Evolutionary conservation across 2,329 filamentous ascomycete genomes (phyloP).

Genomic region (Dactylella cylindrospora): DNA sequence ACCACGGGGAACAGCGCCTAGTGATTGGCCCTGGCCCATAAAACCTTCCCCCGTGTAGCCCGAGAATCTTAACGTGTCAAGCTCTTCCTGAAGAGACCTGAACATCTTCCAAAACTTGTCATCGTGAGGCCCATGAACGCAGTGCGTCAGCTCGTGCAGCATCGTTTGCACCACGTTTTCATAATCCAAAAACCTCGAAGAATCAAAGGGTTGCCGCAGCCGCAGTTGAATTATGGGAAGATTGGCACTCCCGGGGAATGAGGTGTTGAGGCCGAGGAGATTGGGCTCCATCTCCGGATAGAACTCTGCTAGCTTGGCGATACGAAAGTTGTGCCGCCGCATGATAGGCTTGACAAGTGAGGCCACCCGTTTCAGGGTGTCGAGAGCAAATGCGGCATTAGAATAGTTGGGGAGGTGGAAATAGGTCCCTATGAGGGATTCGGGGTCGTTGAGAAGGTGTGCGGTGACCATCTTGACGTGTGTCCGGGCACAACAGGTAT

Average conservation of each 20-base stretch:
- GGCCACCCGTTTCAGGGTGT: constrained; percentile 74
- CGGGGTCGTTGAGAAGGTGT: constrained; percentile 34
- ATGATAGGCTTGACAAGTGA: constrained; percentile 94
- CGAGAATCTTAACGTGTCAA: constrained; percentile 79
- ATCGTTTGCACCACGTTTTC: constrained; percentile 85
- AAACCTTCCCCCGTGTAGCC: constrained; percentile 92
- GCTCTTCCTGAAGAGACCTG: constrained; percentile 75
- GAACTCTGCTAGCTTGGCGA: constrained; percentile 79
- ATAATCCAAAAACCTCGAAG: constrained; percentile 73
- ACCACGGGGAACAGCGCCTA: constrained; percentile 67
- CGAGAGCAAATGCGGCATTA: constrained; percentile 55
- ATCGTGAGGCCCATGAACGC: constrained; percentile 79
- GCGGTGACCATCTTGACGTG: constrained; percentile 41
- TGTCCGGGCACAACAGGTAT: too few relatives aligned
- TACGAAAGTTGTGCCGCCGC: constrained; percentile 78
- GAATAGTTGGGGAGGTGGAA: constrained; percentile 56
- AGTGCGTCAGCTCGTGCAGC: constrained; percentile 92
- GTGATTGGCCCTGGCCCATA: constrained; percentile 69
- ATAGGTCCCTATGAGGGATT: constrained; percentile 46
- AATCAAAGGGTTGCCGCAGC: constrained; percentile 73
- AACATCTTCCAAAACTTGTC: constrained; percentile 66
- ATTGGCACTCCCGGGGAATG: constrained; percentile 23
- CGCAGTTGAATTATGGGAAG: constrained; percentile 68
- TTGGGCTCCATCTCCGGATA: constrained; percentile 61
- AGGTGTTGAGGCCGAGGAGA: constrained; percentile 35